Evolutionary conservation across 208 protist genomes (phyloP), one percentile per base, ranked within the genome.

Genomic region (Leishmania tropica): DNA sequence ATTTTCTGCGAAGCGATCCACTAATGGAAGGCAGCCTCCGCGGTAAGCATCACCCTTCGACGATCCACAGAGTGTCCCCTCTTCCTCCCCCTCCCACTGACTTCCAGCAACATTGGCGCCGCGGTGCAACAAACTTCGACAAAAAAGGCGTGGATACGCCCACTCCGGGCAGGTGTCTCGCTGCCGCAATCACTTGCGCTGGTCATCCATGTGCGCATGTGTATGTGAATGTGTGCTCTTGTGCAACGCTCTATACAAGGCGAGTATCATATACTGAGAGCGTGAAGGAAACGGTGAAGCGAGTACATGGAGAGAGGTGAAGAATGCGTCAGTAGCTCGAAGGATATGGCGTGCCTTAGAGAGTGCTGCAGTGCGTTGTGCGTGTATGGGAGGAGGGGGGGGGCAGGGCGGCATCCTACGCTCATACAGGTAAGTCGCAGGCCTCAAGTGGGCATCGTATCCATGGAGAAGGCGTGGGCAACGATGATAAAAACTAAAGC

Each of bases 1-100:
- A 88, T 90, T 90, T 90, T 88, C 87, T 90, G 80, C 87, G 77
- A 90, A 90, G 85, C 81, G 85, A 86, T 90, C 85, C 87, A 90
- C 75, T 68, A 68, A 70, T 62, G 62, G 42, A 42, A 58, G 87
- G 85, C 80, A 90, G 77, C 87, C 87, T 85, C 85, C 87, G 87
- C 85, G 87, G 87, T 90, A 89, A 89, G 89, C 85, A 86, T 90
- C 83, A 87, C 86, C 81, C 85, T 31, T 45, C 71, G 35, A 19
- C 47, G 4, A 58, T 42, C 42, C 28, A 58, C 47, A 75, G 67
- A 24, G 45, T 28, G 8, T 31, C 67, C 35, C 21, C 40, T 7
- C 42, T 5, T 10, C 42, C 5, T 45, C 42, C 42, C 4, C 42
- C 42, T 45, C 42, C 42, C n/a, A 48, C 19, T 17, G 67, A 45